Percentiles rank a stretch among this genome's conserved stretches.
phyloP scores from a whole-genome alignment of 176 grass and related monocot genomes.

The Pharus latifolius region DNA sequence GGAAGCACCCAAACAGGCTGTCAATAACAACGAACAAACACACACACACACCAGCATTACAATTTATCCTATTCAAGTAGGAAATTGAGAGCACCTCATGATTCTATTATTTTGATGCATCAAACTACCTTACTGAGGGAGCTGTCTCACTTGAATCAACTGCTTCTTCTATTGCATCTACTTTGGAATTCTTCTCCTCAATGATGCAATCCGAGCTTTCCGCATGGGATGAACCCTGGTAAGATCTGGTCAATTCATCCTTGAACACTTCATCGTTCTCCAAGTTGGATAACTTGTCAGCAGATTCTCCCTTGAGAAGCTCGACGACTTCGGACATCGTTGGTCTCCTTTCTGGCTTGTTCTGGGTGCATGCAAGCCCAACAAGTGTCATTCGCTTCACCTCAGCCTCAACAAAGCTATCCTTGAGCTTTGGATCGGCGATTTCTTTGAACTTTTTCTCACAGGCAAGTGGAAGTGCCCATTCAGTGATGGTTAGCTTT shows the following conservation, averaged over 20 bases:
- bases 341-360: constrained; percentile 48
- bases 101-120: not conserved
- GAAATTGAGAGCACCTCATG: not conserved
- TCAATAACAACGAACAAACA: constrained; percentile 11
- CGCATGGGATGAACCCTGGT: not conserved
- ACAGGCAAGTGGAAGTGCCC: constrained; percentile 50
- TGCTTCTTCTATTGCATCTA: constrained; percentile 31
- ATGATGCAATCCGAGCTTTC: constrained; percentile 29
- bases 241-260: constrained; percentile 2
- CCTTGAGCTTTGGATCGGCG: constrained; percentile 55
- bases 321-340: constrained; percentile 73
- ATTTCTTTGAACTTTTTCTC: constrained; percentile 72
- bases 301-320: constrained; percentile 64
- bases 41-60: not conserved
- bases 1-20: not conserved
- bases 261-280: constrained; percentile 68
- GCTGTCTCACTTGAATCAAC: constrained; percentile 37
- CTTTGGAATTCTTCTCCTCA: constrained; percentile 47
- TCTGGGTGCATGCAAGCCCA: constrained; percentile 59
- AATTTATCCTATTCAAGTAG: not conserved
- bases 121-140: constrained; percentile 41
- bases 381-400: constrained; percentile 65
- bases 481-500: constrained; percentile 46
- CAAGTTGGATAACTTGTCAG: constrained; percentile 48
- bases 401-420: constrained; percentile 40